Evolutionary conservation across 139 green algal genomes (phyloP), one percentile per base, ranked within the genome.

Genomic region (Closterium sp.): DNA sequence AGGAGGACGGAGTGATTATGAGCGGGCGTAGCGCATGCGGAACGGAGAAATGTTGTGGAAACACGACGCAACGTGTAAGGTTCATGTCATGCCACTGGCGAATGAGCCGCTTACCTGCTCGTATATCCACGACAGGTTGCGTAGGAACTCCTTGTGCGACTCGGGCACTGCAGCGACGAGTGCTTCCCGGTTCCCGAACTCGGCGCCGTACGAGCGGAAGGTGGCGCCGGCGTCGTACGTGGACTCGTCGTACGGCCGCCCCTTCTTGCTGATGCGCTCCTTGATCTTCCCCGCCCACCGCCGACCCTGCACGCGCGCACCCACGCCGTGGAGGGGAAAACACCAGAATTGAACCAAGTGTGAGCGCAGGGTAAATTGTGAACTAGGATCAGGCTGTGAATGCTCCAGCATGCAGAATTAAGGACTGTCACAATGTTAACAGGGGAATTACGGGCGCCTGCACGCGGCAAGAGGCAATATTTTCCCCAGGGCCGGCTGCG

Each of bases 101-200:
- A 55, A 34, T 87, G 69, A 66, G 9, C 55, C 32, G 33, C 32
- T 10, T 23, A 88, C 43, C 66, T 87, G 31, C 34, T 95, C 93
- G 85, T 95, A 34, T 5, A 95, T 87, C 84, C 86, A 95, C 25
- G 19, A 8, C 0, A 95, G 88, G 38, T 92, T 92, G 19, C 85
- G 32, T 25, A 95, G 90, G 34, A 95, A 95, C 43, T 90, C 76
- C 55, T 94, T 92, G 93, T 95, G 93, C n/a, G 21, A 83, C 84
- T 95, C 43, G 2, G 93, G 93, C 23, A 95, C 64, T 0, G 91
- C 93, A 6, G 34, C 33, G 4, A 94, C 7, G 23, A 95, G 84
- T 7, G 31, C 91, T 87, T 91, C 89, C 4, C 91, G 35, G 87
- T 95, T 91, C 0, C 91, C 93, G 36, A 94, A 88, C 32, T 84